phyloP scores from a whole-genome alignment of 75 land plant genomes.

The Picea sitchensis region DNA sequence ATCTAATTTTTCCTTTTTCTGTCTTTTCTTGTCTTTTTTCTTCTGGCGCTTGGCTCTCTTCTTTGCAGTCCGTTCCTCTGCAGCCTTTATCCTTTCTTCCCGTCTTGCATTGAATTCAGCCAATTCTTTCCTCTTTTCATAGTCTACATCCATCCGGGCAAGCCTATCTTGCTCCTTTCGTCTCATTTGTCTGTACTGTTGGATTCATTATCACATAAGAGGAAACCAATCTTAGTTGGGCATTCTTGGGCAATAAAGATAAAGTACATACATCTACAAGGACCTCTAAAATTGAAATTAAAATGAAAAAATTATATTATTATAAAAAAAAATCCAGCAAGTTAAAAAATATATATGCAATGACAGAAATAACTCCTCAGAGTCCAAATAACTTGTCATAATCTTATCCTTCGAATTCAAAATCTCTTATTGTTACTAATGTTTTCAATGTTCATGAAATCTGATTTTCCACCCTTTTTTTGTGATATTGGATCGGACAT shows the following conservation, averaged over 20 bases:
- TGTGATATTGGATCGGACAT: too few relatives aligned
- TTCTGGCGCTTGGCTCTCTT: constrained; percentile 80
- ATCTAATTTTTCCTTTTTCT: constrained; percentile 40
- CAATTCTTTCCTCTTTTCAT: constrained; percentile 62
- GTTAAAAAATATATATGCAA: background rate
- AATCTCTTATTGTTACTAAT: background rate
- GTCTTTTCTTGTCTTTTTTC: constrained; percentile 70
- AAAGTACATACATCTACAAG: background rate
- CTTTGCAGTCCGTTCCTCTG: constrained; percentile 86
- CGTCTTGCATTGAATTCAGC: constrained; percentile 67
- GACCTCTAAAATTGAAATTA: background rate
- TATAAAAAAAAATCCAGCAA: background rate
- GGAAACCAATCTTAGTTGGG: background rate
- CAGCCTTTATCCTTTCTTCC: constrained; percentile 74
- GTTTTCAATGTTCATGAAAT: background rate
- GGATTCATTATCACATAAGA: background rate
- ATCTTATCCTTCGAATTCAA: background rate
- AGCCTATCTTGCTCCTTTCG: constrained; percentile 90
- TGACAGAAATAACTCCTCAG: background rate
- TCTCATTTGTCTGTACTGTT: constrained; percentile 94
- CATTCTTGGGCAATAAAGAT: background rate
- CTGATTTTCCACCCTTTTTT: background rate
- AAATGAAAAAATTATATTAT: background rate
- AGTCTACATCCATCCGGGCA: constrained; percentile 85
- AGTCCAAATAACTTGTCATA: background rate